Evolutionary conservation across 2,329 filamentous ascomycete species (phyloP).

Genomic region (Aureobasidium namibiae): DNA sequence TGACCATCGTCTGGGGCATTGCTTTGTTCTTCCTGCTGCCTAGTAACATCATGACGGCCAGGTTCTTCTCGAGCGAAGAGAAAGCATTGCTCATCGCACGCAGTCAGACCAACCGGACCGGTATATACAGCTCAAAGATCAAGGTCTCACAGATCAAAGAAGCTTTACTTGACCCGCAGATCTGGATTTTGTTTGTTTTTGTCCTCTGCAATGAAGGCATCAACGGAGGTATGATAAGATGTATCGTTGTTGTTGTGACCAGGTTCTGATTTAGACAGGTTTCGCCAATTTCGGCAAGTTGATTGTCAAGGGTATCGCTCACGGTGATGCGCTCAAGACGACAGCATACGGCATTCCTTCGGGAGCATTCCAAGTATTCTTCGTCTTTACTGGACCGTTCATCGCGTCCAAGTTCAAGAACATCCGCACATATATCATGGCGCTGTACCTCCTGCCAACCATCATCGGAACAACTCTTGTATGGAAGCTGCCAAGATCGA

Average conservation of each 20-base stretch:
- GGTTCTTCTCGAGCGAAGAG: constrained; percentile 54
- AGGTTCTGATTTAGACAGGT: neutral
- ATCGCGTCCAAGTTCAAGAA: constrained; percentile 45
- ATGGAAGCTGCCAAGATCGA: constrained; percentile 39
- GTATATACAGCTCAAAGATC: constrained; percentile 40
- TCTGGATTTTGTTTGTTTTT: constrained; percentile 29
- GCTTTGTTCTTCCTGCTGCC: constrained; percentile 57
- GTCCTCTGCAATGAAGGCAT: constrained; percentile 46
- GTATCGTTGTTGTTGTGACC: neutral
- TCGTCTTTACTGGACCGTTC: constrained; percentile 45
- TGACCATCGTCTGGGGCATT: constrained; percentile 54
- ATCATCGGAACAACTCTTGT: constrained; percentile 42
- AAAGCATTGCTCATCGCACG: constrained; percentile 40
- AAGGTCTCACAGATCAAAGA: constrained; percentile 47
- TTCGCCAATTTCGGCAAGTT: constrained; percentile 49
- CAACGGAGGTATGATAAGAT: constrained; percentile 35
- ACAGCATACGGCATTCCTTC: constrained; percentile 48
- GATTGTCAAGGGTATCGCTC: constrained; percentile 45
- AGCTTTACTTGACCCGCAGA: constrained; percentile 56
- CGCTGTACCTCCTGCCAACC: constrained; percentile 43
- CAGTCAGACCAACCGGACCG: constrained; percentile 37
- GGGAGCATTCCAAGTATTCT: constrained; percentile 47
- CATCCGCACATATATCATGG: constrained; percentile 45
- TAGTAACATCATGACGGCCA: constrained; percentile 62
- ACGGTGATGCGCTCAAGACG: constrained; percentile 35